Evolutionary conservation across 768 basidiomycete species (phyloP), one percentile per base, ranked within the genome.

Genomic region (Sutorius australiensis): DNA sequence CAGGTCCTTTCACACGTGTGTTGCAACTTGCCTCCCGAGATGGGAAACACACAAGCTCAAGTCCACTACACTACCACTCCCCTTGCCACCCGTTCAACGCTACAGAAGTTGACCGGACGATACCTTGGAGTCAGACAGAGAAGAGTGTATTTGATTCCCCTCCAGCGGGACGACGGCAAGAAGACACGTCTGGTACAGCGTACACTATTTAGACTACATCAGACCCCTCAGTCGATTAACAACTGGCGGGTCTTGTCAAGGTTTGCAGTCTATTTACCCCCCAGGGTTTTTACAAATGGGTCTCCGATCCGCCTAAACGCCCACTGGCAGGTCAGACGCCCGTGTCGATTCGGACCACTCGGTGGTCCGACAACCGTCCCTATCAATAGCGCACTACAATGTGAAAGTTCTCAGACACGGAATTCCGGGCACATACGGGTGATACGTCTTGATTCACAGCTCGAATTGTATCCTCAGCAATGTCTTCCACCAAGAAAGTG

Each of bases 401-500:
- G 10, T 13, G 28, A 36, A 24, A 3, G 6, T 32, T 16, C 8
- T 24, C 7, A 28, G 14, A 37, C 31, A 19, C 13, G 48, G n/a
- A 44, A 55, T 41, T 17, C 27, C 12, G 37, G 12, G 32, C 31
- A 12, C 27, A 37, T 34, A 12, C 27, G 42, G 1, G 27, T 32
- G 38, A 48, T 16, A 34, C 19, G 11, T 9, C 24, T 21, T 37
- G 24, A 30, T 37, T 28, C 3, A 33, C 12, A 10, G 7, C 42
- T 32, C 11, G 16, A 21, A 31, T 17, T 28, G 36, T 24, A 49
- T 41, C 51, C 32, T 47, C 44, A 48, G 17, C 50, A 8, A 67
- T 67, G 67, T 47, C 66, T 9, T 52, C 45, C 50, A 28, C 47
- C 3, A 69, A 50, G 59, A 70, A 60, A 30, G 38, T 71, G 46